Percentiles rank a stretch among this genome's conserved stretches.
Evolutionary conservation across 2,329 filamentous ascomycete species (phyloP).

Genomic region (Fusarium multiceps): DNA sequence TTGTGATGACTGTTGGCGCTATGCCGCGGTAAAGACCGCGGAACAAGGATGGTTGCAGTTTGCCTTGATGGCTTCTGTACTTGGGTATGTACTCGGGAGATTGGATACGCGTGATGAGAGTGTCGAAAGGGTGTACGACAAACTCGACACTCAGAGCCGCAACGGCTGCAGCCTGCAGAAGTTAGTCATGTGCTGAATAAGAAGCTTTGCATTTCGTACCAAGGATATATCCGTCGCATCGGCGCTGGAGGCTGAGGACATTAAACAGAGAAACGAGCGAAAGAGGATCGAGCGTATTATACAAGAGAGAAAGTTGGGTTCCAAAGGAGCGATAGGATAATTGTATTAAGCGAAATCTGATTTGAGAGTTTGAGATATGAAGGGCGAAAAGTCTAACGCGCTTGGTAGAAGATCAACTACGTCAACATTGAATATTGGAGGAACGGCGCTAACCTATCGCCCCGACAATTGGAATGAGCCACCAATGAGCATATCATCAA

Average conservation of each 20-base stretch:
- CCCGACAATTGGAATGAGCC: background rate
- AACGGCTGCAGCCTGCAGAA: constrained; percentile 7
- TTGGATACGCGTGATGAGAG: constrained; percentile 27
- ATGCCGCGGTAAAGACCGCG: constrained; percentile 25
- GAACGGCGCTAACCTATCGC: constrained; percentile 1
- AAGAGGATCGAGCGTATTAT: rapidly evolving
- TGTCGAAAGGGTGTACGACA: constrained; percentile 33
- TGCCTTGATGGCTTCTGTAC: constrained; percentile 15
- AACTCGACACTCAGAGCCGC: constrained; percentile 26
- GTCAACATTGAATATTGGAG: constrained; percentile 1
- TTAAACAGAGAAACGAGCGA: background rate
- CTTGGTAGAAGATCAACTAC: constrained; percentile 11
- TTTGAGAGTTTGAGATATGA: background rate
- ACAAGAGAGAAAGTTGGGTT: background rate
- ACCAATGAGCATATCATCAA: background rate
- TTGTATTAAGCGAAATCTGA: background rate
- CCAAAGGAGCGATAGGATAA: too few species aligned
- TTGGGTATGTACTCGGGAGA: constrained; percentile 21
- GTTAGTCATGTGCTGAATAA: background rate
- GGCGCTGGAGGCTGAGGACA: constrained; percentile 13
- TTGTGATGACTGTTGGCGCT: constrained; percentile 20
- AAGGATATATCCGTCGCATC: constrained; percentile 27
- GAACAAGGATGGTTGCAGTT: constrained; percentile 9
- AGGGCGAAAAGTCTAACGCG: background rate
- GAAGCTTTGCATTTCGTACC: background rate